Conservation (phyloP, 23 red algal genomes). For the Cyanidiococcus yangmingshanensis region DNA sequence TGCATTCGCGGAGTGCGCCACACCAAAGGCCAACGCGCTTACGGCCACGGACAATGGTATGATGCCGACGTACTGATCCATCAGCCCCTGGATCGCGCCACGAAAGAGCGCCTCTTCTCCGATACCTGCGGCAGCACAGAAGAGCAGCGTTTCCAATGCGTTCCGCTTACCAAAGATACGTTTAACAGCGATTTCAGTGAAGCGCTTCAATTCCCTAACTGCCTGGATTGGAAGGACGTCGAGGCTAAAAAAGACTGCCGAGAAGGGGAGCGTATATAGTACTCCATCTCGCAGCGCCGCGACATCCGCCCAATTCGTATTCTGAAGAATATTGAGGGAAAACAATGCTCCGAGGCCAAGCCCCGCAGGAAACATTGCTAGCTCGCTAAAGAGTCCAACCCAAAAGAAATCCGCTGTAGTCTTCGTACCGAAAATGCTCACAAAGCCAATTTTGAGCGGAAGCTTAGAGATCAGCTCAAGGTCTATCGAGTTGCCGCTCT, state of each 20-base stretch:
- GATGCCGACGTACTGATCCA: not conserved
- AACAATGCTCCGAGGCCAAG: not conserved
- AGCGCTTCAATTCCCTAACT: not conserved
- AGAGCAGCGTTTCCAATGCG: not conserved
- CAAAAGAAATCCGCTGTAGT: not conserved
- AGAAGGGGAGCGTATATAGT: not conserved
- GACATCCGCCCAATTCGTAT: slow-evolving; percentile 3
- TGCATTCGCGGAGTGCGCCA: not conserved
- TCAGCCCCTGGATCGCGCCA: not conserved
- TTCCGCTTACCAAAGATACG: not conserved
- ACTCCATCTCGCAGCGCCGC: slow-evolving; percentile 7
- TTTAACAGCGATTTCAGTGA: not conserved
- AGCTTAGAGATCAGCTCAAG: too few relatives aligned
- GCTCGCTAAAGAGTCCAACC: not conserved
- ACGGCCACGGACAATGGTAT: not conserved
- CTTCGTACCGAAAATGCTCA: not conserved
- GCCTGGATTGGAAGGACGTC: not conserved
- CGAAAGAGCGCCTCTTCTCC: slow-evolving; percentile 19
- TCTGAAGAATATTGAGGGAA: not conserved
- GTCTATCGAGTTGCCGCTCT: too few relatives aligned
- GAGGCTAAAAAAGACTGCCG: not conserved
- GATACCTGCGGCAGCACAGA: not conserved
- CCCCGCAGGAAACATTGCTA: not conserved
- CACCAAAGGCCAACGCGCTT: slow-evolving; percentile 13
- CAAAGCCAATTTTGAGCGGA: not conserved